phyloP scores from a whole-genome alignment of 2,329 filamentous ascomycete species.

The Ceratocystis destructans region DNA sequence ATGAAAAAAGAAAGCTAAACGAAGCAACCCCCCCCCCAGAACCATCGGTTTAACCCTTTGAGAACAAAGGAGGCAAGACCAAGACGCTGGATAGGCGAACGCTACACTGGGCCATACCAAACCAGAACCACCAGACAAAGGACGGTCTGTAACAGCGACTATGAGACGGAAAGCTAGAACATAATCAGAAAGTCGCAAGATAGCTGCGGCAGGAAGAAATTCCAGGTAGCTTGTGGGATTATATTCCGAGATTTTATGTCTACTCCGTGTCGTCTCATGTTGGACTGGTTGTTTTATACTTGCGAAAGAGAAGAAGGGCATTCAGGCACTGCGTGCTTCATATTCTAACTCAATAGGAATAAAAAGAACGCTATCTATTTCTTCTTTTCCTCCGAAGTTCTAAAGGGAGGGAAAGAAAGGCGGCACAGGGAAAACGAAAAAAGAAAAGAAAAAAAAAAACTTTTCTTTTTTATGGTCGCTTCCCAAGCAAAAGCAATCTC shows the following conservation, averaged over 20 bases:
- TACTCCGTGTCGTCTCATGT: constrained; percentile 1
- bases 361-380: neutral
- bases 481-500: constrained; percentile 3
- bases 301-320: neutral
- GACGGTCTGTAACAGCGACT: neutral
- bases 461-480: neutral
- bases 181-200: neutral
- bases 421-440: neutral
- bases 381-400: neutral
- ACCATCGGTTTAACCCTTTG: neutral
- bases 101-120: no score
- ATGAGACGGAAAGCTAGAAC: neutral
- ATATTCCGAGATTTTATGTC: neutral
- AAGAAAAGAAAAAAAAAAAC: neutral
- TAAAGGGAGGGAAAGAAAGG: neutral
- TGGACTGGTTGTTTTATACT: neutral
- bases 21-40: neutral
- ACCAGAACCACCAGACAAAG: neutral
- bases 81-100: no score
- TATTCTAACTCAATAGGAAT: neutral
- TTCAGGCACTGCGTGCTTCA: neutral
- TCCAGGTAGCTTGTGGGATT: neutral
- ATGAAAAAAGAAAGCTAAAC: neutral
- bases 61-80: neutral
- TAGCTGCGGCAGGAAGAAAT: neutral